Base-by-base conservation (phyloP, 1,284 basidiomycete genomes). In the Trichosporon faecale region DNA sequence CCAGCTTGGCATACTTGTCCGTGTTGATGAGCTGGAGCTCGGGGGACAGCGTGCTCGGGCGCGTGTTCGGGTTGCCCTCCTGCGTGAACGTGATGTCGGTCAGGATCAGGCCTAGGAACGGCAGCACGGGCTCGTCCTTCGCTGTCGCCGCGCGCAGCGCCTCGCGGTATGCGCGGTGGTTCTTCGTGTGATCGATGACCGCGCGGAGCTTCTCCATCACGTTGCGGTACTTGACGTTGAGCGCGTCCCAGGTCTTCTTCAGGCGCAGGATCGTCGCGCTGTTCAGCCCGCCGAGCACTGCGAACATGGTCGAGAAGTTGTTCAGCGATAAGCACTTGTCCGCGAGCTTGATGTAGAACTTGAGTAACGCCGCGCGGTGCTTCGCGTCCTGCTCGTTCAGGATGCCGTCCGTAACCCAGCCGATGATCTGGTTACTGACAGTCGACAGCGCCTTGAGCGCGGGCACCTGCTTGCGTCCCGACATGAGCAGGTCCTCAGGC, bases 261-360 rank as follows among this genome's bases (percentile, higher is more conserved):
- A 99, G 85, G 11, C 97, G 89, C 73, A 93, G 89, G 73, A 99
- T 95, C 5, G 95, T 94, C 35, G 95, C 92, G 8, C 93, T 95
- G 77, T 98, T 98, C 66, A 99, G 86, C 2, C 95, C 97, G 3
- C 95, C 96, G 11, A 97, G 90, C 68, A 99, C 94, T 33, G 96
- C 94, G 78, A 94, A 94, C 89, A 98, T 92, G 14, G 91, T 92
- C 14, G 95, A 96, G 84, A 94, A 99, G 83, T 99, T 99, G 80
- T 96, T 92, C 74, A 99, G 84, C 18, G 85, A 83, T 64, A 94
- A 90, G 84, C 96, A 99, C 63, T 92, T 91, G 94, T 98, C 95
- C 52, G 97, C 95, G 57, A 98, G 88, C 73, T 88, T 88, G 82
- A 99, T 96, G 76, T 98, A 92, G 73, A 97, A 93, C 81, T 96